These are phyloP conservation scores for Perilla frutescens DNA, from an alignment of 257 asterid genomes.

Conservation along the genomic window DNA sequence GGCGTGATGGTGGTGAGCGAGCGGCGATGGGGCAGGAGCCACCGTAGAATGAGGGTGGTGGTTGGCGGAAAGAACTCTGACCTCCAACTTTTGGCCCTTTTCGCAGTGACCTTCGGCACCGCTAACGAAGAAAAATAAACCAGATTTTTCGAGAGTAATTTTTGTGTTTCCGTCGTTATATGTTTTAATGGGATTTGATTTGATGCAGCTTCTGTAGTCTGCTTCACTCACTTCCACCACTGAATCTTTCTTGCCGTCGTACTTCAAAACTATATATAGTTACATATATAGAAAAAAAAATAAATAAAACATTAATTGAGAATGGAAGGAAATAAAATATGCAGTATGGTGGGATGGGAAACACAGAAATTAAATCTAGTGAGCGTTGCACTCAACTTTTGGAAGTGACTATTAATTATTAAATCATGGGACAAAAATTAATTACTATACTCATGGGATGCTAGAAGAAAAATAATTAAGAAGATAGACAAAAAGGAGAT, in stretches of 20 bases:
- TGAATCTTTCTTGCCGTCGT: conserved; percentile 55
- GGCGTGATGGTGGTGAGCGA: conserved; percentile 7
- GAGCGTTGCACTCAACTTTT: too few species aligned
- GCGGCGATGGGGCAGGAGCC: conserved; percentile 45
- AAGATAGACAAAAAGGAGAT: background rate
- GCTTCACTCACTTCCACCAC: conserved; percentile 53
- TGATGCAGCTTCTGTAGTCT: conserved; percentile 56
- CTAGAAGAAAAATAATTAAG: too few species aligned
- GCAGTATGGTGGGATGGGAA: too few species aligned
- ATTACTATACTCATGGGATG: too few species aligned
- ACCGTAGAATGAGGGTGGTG: conserved; percentile 24
- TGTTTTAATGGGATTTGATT: conserved; percentile 44
- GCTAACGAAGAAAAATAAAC: conserved; percentile 66
- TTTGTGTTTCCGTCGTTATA: conserved; percentile 53
- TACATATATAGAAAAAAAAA: too few species aligned
- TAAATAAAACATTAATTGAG: too few species aligned
- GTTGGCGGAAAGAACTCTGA: conserved; percentile 49
- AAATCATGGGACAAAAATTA: too few species aligned
- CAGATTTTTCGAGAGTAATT: conserved; percentile 49
- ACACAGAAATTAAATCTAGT: too few species aligned
- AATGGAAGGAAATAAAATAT: too few species aligned
- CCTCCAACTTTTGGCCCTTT: conserved; percentile 57
- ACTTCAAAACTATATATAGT: conserved; percentile 52
- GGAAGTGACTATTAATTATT: too few species aligned
- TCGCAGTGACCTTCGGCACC: conserved; percentile 69